Evolutionary conservation across 2,329 filamentous ascomycete genomes (phyloP), one percentile per base, ranked within the genome.

Genomic region (Clathrospora elynae): DNA sequence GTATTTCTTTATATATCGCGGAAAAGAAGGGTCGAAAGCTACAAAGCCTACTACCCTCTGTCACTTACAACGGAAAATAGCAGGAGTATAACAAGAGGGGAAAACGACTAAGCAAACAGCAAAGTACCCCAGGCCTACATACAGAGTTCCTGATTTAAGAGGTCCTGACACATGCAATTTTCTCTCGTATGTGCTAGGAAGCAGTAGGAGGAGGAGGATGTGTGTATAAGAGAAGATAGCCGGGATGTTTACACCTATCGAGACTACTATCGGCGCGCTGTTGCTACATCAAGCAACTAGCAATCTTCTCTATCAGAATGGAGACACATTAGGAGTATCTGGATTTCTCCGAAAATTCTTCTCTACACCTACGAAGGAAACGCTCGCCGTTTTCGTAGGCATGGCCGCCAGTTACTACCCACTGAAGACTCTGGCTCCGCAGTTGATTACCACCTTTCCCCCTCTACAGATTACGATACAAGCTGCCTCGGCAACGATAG

Each of bases 241-340:
- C 18, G 49, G 6, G 1, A 79, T 80, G 77, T 80, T 80, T 52
- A 80, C 77, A 1, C 77, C 78, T 0, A 39, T 80, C 17, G 72
- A 79, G 51, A 78, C 78, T 10, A 71, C 73, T 5, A 56, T 80
- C 8, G 78, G 78, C 12, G 76, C 78, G 2, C 35, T 79, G 9
- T 61, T 80, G 38, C 68, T 80, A 34, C 76, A 76, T 42, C 75
- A 78, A 55, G 71, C 75, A 30, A 77, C 77, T 1, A 75, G 74
- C 13, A 70, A 72, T 13, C 67, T 80, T 0, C 73, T 80, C 11
- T 61, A 75, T 35, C 73, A 78, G 33, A 79, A 78, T 67, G 77
- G 77, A n/a, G 64, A 67, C 2, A 64, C 80, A 4, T 70, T 80
- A 43, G 78, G 78, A 6, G 73, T 73, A 31, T 79, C 77, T 3